Conservation (phyloP, 1,284 basidiomycete genomes). For the Mycosarcoma mackinlayi region DNA sequence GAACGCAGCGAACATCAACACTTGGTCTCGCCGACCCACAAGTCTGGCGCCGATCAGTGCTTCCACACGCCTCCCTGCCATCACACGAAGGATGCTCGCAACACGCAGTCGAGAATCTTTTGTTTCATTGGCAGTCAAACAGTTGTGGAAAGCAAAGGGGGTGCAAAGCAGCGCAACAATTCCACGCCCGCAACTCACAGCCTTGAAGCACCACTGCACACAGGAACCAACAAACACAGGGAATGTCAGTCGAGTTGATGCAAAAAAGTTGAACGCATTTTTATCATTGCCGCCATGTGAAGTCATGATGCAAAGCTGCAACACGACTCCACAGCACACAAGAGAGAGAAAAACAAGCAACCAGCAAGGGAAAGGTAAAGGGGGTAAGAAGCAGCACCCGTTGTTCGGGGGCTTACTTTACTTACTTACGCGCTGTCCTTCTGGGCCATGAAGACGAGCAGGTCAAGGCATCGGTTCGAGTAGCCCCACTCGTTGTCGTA, state of each 20-base stretch:
- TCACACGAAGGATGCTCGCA: too few relatives aligned
- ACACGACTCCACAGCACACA: background rate
- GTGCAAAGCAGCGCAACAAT: too few relatives aligned
- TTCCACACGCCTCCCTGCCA: too few relatives aligned
- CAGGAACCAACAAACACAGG: background rate
- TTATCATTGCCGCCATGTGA: constrained; percentile 7
- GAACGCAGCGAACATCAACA: too few relatives aligned
- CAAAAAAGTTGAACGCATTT: background rate
- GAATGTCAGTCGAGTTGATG: constrained; percentile 8
- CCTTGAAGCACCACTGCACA: constrained; percentile 14
- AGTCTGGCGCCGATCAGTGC: too few relatives aligned
- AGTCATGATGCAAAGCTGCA: background rate
- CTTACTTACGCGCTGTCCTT: constrained; percentile 68
- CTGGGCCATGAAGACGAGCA: constrained; percentile 84
- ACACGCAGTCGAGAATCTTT: too few relatives aligned
- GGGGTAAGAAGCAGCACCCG: constrained; percentile 4
- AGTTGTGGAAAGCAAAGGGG: too few relatives aligned
- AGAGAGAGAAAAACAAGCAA: too few relatives aligned
- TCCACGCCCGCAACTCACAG: constrained; percentile 1
- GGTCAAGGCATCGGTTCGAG: constrained; percentile 92
- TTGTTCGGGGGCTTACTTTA: background rate
- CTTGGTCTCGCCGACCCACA: too few relatives aligned
- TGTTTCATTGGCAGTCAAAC: background rate
- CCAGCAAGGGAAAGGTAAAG: background rate
- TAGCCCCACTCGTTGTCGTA: constrained; percentile 89